Conservation (phyloP, 176 grass and related monocot species). For the Paspalum notatum region DNA sequence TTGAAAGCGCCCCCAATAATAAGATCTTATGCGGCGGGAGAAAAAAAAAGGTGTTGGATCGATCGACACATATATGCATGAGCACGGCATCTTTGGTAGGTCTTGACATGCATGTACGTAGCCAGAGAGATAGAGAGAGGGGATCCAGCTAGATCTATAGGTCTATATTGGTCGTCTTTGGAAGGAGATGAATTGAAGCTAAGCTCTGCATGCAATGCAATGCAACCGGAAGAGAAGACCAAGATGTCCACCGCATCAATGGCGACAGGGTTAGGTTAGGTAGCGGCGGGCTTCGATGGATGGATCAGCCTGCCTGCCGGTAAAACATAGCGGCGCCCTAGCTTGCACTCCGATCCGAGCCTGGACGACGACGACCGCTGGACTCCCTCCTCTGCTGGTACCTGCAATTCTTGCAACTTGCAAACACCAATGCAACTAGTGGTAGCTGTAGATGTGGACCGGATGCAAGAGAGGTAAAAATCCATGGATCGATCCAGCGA, state of each 20-base stretch:
- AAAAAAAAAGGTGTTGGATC: conserved; percentile 12
- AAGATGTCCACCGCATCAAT: not conserved
- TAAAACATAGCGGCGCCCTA: conserved; percentile 50
- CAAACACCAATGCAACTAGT: no score
- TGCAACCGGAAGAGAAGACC: conserved; percentile 24
- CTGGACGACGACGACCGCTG: not conserved
- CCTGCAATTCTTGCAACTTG: not conserved
- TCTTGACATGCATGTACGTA: conserved; percentile 6
- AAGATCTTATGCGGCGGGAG: not conserved
- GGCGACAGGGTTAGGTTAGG: not conserved
- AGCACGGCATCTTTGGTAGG: not conserved
- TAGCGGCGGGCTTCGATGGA: not conserved
- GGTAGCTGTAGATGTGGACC: not conserved
- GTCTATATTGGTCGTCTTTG: not conserved
- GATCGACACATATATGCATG: not conserved
- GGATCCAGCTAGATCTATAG: no score
- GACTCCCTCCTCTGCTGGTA: not conserved
- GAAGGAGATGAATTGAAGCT: not conserved
- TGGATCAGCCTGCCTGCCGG: not conserved
- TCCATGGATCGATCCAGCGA: not conserved
- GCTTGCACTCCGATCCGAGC: conserved; percentile 7
- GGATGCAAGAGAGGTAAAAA: not conserved
- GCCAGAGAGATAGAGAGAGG: not conserved
- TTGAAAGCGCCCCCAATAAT: not conserved
- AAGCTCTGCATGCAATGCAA: no score